Base-by-base conservation (phyloP, 176 grass and related monocot species). In the Eleusine indica region DNA sequence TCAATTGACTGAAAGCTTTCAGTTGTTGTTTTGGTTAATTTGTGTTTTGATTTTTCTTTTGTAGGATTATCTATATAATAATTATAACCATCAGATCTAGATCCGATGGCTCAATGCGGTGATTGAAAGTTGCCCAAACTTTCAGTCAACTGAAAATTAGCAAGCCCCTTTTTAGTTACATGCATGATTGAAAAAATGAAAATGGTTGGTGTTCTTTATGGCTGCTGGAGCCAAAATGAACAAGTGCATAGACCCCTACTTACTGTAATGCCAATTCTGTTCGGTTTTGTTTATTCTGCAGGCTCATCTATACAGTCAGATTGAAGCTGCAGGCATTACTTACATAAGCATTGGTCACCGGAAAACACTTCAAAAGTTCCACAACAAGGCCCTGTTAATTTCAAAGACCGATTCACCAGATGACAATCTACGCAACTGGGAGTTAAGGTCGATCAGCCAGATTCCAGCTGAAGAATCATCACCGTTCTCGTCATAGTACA, bases 331-430 rank as follows among this genome's bases (percentile, higher is more conserved):
- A 39, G 96, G 93, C 51, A 94, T 98, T 75, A 98, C 96, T 39
- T 98, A 94, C 80, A 76, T 98, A 65, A 98, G 96, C 73, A 84
- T 98, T 18, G 96, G 93, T 28, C 96, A 96, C 89, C 83, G 96
- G 30, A 95, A 54, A 66, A 98, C 93, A 68, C 91, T 98, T 80
- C 76, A 76, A 51, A 95, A 87, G 86, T 98, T 93, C 74, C 96
- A 98, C 81, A 96, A 94, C 58, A 95, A 85, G 81, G 91, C 91
- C 60, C 65, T 95, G 73, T 83, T 85, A 78, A 92, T 99, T 66
- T 86, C 69, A 0, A 95, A 91, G 16, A 89, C 75, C 29, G 87
- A 92, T 79, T 80, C 77, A 14, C 28, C 58, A 8, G 75, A 56
- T 67, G 65, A 41, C 62, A 79, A 49, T 77, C n/a, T 11, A 47